Percentiles rank a stretch among this genome's conserved stretches.
Conservation (phyloP, 164 flowering plant genomes). For the Magnolia kwangsiensis region DNA sequence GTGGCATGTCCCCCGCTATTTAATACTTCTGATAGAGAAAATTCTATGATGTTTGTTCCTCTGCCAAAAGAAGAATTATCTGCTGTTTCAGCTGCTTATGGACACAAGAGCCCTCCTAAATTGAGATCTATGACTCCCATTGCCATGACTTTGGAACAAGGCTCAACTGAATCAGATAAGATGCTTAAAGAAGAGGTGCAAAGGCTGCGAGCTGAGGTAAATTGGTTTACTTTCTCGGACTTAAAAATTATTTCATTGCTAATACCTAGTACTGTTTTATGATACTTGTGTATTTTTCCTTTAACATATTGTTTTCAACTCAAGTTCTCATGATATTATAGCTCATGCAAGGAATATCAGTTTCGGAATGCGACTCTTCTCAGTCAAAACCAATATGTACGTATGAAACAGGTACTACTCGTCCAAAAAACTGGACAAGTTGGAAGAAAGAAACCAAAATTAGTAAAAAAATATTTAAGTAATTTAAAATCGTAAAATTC, state of each 20-base stretch:
- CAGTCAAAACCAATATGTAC: too few species aligned
- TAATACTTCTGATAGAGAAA: slow-evolving; percentile 16
- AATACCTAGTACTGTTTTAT: neutral
- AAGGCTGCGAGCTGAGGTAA: slow-evolving; percentile 49
- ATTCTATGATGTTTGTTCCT: slow-evolving; percentile 8
- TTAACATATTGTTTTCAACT: too few species aligned
- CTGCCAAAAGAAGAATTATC: slow-evolving; percentile 15
- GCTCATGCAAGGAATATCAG: too few species aligned
- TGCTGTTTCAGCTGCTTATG: slow-evolving; percentile 11
- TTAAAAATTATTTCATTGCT: slow-evolving; percentile 2
- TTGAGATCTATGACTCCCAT: slow-evolving; percentile 13
- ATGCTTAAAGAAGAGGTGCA: slow-evolving; percentile 44
- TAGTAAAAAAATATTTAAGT: too few species aligned
- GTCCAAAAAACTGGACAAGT: too few species aligned
- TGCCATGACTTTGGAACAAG: slow-evolving; percentile 1
- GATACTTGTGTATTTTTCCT: neutral
- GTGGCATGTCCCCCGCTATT: slow-evolving; percentile 42
- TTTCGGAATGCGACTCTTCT: too few species aligned
- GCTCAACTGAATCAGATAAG: slow-evolving; percentile 25
- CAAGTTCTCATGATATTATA: too few species aligned
- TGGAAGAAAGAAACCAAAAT: too few species aligned
- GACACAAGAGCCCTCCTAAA: slow-evolving; percentile 3
- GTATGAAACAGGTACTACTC: too few species aligned
- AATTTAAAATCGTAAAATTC: too few species aligned
- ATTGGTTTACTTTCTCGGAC: slow-evolving; percentile 1